Base-by-base conservation (phyloP, 192 early-diverging fungal genomes). In the Spizellomyces punctatus region DNA sequence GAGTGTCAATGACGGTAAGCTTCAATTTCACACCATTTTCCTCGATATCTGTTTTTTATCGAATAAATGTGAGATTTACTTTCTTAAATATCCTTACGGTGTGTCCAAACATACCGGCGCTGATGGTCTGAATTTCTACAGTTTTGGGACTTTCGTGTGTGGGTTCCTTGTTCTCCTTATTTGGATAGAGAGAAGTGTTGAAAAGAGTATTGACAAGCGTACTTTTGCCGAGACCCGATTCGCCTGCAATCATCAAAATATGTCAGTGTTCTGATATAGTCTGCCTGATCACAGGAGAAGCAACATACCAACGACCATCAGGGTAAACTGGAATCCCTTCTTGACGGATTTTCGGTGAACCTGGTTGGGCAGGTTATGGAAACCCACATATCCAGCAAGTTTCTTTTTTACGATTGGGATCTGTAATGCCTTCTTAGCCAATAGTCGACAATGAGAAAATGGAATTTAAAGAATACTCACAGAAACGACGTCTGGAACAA, bases 21-120 rank as follows among this genome's bases (percentile, higher is more conserved):
- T 93, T 91, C 65, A 99, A 92, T 81, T 92, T 93, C 70, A 96
- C 93, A 82, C 96, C 96, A 82, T 98, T 95, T 85, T 98, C 96
- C 77, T 98, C 94, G 69, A 96, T 86, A 66, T 98, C 94, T 64
- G 47, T 6, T 27, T 16, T 6, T 27, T 16, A 48, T 22, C 22
- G 14, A 72, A 27, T 22, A 49, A 54, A 10, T 10, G 47, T 14
- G 43, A 49, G 47, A 66, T 3, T 8, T 16, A 6, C 57, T 58
- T 58, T 16, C 7, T 36, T 36, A 36, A 36, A 36, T 36, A 8
- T 41, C 57, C 57, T 8, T 8, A 58, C 7, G 9, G 64, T 48
- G 49, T 56, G 44, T n/a, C 12, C 10, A 46, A 69, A 43, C 57
- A 17, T 69, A 79, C 81, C 82, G 46, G 80, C 86, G 54, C 72